phyloP scores from a whole-genome alignment of 2,329 filamentous ascomycete species.

The Nothopassalora personata region DNA sequence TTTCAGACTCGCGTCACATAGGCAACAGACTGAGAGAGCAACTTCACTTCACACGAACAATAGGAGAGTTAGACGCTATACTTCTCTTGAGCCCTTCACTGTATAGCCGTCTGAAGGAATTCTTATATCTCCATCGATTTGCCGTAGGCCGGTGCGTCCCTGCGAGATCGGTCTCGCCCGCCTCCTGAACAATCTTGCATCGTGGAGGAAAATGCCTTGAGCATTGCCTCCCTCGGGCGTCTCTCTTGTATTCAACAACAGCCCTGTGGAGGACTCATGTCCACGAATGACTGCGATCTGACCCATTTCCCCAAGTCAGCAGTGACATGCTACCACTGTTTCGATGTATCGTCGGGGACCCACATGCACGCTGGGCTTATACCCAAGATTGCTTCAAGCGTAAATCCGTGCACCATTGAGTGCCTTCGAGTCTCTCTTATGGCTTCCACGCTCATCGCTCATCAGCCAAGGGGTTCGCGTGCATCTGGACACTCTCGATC shows the following conservation, averaged over 20 bases:
- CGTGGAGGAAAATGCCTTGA: neutral
- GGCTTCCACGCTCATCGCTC: slow-evolving; percentile 25
- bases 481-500: slow-evolving; percentile 67
- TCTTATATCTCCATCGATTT: neutral
- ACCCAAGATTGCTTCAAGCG: no score
- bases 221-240: neutral
- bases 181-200: neutral
- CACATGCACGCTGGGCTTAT: neutral
- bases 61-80: neutral
- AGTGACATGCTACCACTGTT: no score
- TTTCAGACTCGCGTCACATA: neutral
- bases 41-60: neutral
- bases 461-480: slow-evolving; percentile 70
- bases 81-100: neutral
- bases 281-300: neutral
- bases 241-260: no score
- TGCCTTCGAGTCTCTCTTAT: neutral
- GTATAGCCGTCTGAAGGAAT: neutral
- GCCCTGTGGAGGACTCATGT: neutral
- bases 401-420: neutral
- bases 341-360: no score
- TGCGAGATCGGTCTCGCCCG: neutral
- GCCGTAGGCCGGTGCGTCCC: neutral
- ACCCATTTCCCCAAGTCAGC: neutral
- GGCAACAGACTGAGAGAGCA: neutral